phyloP scores from a whole-genome alignment of 2,329 filamentous ascomycete species.

The Thyridium curvatum region DNA sequence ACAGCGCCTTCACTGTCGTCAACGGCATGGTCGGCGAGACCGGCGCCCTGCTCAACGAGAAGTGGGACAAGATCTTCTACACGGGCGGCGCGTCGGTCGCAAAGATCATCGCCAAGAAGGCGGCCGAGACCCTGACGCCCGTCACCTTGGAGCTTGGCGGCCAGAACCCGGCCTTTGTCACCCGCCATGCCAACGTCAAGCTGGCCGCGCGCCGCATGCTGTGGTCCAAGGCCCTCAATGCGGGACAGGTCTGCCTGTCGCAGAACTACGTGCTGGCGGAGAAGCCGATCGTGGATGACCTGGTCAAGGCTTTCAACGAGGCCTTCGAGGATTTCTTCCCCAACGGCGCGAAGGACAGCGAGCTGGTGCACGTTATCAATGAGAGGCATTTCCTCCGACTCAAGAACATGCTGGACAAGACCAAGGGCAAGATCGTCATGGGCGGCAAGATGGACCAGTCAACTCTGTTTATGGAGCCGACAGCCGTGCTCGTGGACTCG shows the following conservation, averaged over 20 bases:
- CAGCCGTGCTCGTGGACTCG: conserved; percentile 77
- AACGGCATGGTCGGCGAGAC: conserved; percentile 80
- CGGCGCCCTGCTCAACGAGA: conserved; percentile 73
- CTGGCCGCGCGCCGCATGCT: conserved; percentile 78
- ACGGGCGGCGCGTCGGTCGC: conserved; percentile 76
- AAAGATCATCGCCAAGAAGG: conserved; percentile 83
- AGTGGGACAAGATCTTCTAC: conserved; percentile 98
- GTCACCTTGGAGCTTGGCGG: conserved; percentile 87
- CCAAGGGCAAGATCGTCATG: conserved; percentile 76
- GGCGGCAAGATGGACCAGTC: conserved; percentile 78
- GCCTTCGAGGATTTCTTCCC: conserved; percentile 77
- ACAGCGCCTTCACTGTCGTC: conserved; percentile 66
- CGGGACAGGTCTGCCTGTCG: conserved; percentile 85
- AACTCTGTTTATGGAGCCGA: conserved; percentile 83
- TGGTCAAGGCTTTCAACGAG: conserved; percentile 68
- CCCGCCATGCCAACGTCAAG: conserved; percentile 71
- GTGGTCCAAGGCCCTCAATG: conserved; percentile 83
- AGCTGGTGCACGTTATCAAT: conserved; percentile 79
- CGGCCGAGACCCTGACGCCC: conserved; percentile 81
- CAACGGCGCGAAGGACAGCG: conserved; percentile 70
- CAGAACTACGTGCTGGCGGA: conserved; percentile 92
- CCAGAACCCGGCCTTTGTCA: conserved; percentile 85
- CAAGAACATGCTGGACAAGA: conserved; percentile 85
- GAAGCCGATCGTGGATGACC: conserved; percentile 60
- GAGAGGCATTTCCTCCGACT: conserved; percentile 71